Evolutionary conservation across 805 yeast genomes (phyloP).

Genomic region (Metschnikowia lachancei): DNA sequence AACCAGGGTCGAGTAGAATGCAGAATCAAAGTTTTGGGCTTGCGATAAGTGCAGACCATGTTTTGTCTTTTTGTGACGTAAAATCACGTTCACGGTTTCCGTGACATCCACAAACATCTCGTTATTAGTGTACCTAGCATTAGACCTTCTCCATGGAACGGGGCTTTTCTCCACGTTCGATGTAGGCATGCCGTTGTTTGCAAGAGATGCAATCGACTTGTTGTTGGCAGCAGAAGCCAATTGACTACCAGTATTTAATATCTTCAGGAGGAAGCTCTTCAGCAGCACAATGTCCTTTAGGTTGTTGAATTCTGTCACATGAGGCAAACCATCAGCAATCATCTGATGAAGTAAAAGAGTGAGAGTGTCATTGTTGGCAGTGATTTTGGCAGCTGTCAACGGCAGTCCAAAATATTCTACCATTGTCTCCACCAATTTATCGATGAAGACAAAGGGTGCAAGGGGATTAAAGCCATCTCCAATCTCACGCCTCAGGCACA

Average conservation of each 20-base stretch:
- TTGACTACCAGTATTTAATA: slow-evolving; percentile 43
- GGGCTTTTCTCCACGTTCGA: slow-evolving; percentile 11
- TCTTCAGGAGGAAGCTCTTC: slow-evolving; percentile 51
- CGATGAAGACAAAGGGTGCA: slow-evolving; percentile 53
- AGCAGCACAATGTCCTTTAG: slow-evolving; percentile 69
- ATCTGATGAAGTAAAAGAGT: slow-evolving; percentile 71
- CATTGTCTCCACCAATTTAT: slow-evolving; percentile 49
- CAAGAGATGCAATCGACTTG: slow-evolving; percentile 21
- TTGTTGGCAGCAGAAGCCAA: slow-evolving; percentile 29
- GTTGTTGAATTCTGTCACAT: slow-evolving; percentile 66
- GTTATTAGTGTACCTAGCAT: slow-evolving; percentile 71
- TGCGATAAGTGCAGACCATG: slow-evolving; percentile 14
- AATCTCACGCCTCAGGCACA: slow-evolving; percentile 21
- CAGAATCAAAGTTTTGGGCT: slow-evolving; percentile 22
- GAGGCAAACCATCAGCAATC: slow-evolving; percentile 76
- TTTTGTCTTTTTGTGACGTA: slow-evolving; percentile 25
- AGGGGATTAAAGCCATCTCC: slow-evolving; percentile 42
- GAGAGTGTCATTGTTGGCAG: slow-evolving; percentile 67
- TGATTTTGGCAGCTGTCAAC: slow-evolving; percentile 56
- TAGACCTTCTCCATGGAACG: slow-evolving; percentile 76
- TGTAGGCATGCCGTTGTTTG: slow-evolving; percentile 8
- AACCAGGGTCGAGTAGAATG: slow-evolving; percentile 23
- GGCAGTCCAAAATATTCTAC: slow-evolving; percentile 58
- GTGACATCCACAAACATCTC: slow-evolving; percentile 82
- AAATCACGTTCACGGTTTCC: slow-evolving; percentile 60